A percentile compares a stretch with the other conserved stretches of the same genome.
phyloP scores from a whole-genome alignment of 345 rosid species.

The Cardamine occulta region DNA sequence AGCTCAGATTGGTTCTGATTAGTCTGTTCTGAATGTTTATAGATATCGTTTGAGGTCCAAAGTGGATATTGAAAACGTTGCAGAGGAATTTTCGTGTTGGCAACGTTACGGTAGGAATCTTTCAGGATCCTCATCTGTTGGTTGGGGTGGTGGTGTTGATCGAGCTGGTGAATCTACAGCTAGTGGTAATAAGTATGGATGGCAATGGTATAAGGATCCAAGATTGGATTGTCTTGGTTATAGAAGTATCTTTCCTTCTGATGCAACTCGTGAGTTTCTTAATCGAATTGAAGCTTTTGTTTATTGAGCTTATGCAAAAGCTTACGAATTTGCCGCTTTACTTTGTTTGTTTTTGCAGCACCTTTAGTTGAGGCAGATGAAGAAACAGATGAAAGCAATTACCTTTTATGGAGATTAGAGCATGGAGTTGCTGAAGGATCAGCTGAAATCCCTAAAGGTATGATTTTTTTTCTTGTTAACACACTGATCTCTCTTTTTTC shows the following conservation, averaged over 20 bases:
- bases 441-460: slow-evolving; percentile 84
- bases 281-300: neutral
- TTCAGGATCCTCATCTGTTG: slow-evolving; percentile 61
- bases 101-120: slow-evolving; percentile 66
- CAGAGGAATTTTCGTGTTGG: slow-evolving; percentile 77
- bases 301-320: slow-evolving; percentile 4
- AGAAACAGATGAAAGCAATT: slow-evolving; percentile 76
- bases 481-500: neutral
- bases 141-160: slow-evolving; percentile 72
- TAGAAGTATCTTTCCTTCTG: slow-evolving; percentile 70
- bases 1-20: slow-evolving; percentile 5
- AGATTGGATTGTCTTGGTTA: slow-evolving; percentile 81
- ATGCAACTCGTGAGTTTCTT: slow-evolving; percentile 58
- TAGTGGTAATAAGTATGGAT: slow-evolving; percentile 59
- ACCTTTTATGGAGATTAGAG: slow-evolving; percentile 73
- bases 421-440: slow-evolving; percentile 94
- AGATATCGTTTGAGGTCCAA: slow-evolving; percentile 86
- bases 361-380: slow-evolving; percentile 80
- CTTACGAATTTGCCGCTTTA: slow-evolving; percentile 3
- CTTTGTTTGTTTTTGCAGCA: slow-evolving; percentile 53
- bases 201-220: slow-evolving; percentile 94
- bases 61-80: slow-evolving; percentile 84
- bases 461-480: neutral
- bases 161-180: slow-evolving; percentile 59
- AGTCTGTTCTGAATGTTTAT: slow-evolving; percentile 35